Evolutionary conservation across 768 basidiomycete genomes (phyloP).

Genomic region (Pholiota microspora): DNA sequence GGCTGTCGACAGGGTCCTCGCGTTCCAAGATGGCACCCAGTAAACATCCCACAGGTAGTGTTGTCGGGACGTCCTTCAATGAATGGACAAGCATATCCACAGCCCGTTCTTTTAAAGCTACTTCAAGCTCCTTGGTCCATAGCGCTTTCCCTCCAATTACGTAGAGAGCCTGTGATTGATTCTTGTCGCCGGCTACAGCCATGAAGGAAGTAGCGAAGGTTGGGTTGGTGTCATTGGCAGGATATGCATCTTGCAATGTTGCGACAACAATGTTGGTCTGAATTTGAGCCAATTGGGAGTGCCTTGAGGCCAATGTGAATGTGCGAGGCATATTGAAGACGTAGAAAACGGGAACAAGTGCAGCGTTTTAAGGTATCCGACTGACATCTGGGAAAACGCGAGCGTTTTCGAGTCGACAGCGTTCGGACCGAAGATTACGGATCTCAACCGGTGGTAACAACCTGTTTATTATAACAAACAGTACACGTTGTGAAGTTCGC

Average conservation of each 20-base stretch:
- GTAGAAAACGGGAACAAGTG: not conserved
- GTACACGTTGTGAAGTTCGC: no score
- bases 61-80: slow-evolving; percentile 92
- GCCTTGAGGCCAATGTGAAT: slow-evolving; percentile 80
- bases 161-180: slow-evolving; percentile 84
- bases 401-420: not conserved
- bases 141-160: slow-evolving; percentile 87
- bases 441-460: not conserved
- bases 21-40: slow-evolving; percentile 83
- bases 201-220: slow-evolving; percentile 47
- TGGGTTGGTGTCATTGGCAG: slow-evolving; percentile 36
- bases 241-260: slow-evolving; percentile 56
- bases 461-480: no score
- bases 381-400: not conserved
- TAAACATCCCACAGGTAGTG: slow-evolving; percentile 78
- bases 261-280: slow-evolving; percentile 83
- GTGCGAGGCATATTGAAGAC: slow-evolving; percentile 35
- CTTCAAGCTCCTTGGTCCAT: slow-evolving; percentile 98
- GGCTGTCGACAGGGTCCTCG: slow-evolving; percentile 85
- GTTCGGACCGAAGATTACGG: not conserved
- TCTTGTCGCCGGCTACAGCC: slow-evolving; percentile 81
- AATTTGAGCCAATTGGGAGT: slow-evolving; percentile 84
- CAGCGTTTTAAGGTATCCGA: not conserved
- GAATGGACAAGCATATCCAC: slow-evolving; percentile 94
- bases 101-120: slow-evolving; percentile 62